Base-by-base conservation (phyloP, 2,329 filamentous ascomycete species). In the Fusarium nisikadoi region DNA sequence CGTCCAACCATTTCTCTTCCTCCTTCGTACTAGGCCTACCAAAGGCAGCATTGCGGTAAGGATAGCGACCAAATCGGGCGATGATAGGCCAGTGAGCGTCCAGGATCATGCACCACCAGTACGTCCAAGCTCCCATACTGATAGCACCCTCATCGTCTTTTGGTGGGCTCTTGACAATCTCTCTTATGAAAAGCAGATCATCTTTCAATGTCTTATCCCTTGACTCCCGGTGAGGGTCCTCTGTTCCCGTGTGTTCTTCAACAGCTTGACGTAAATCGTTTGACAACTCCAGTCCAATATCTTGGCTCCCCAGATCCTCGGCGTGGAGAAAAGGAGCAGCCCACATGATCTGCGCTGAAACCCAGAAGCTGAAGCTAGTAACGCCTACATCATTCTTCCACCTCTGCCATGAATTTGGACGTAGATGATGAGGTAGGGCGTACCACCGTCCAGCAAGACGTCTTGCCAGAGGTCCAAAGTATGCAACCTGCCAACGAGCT, bases 41-140 rank as follows among this genome's bases (percentile, higher is more conserved):
- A n/a, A 65, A 55, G 2, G 55, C 19, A 1, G 49, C 61, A 38
- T 65, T 65, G 0, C 62, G 59, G 35, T 66, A 66, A 8, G 63
- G 62, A 29, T 66, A 66, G 1, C 63, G 45, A 4, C 62, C 39
- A 8, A 66, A 66, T 6, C 35, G 46, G 7, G 43, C 31, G 6
- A 66, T 66, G 13, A 66, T 66, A 2, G 64, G 62, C 64, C 64
- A 66, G 29, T 66, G 62, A 20, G 64, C n/a, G 7, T 66, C 64
- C 9, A 66, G 33, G 19, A 66, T 66, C 53, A 52, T 66, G 2
- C 64, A 66, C 64, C 64, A 66, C 64, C 64, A 66, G 29, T 35
- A 66, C 1, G 64, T 60, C 64, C 64, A 66, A 6, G 16, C 29
- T 0, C 39, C 1, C 23, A 66, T 31, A 35, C 53, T 60, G 8